Evolutionary conservation across 2,329 filamentous ascomycete genomes (phyloP), one percentile per base, ranked within the genome.

Genomic region (Pestalotiopsis sp.): DNA sequence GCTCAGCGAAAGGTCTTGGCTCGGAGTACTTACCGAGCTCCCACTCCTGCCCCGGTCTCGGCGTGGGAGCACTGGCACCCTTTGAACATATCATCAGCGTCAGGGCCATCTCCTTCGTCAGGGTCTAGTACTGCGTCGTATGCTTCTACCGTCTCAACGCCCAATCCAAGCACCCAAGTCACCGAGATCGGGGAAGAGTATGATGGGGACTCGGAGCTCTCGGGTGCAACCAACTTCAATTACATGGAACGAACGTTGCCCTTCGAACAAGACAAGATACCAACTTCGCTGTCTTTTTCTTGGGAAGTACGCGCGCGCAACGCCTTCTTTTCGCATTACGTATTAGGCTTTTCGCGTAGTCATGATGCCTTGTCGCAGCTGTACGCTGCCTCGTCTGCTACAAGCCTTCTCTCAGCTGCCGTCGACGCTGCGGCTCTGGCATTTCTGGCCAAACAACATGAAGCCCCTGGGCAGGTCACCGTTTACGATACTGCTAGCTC

Each of bases 371-470:
- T 75, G 0, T 69, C 70, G 14, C 45, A 66, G 12, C 57, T 75
- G n/a, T 75, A 71, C 31, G 62, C 65, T 2, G 64, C 63, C 2
- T 49, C 69, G 4, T 52, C 38, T 7, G 52, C 67, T 2, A 66
- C 55, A 1, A 69, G 67, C 60, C 69, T 74, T 23, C 63, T 76
- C 2, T 67, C 68, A 4, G 69, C 72, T 3, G 74, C 74, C 25
- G 70, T 77, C 1, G 75, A 77, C 25, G 74, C 75, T 11, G 70
- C 69, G 3, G 76, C 73, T 12, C 66, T 75, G 1, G 73, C 74
- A 2, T 77, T 75, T 36, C 52, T 69, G 17, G 66, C 69, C 31
- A 63, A 63, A 45, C 57, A 68, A 14, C 36, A 49, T 23, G 31
- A 66, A 39, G 7, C 39, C 60, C 39, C 45, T 9, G 25, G 66